Base-by-base conservation (phyloP, 1,139 yeast species). In the Magnusiomyces paraingens region DNA sequence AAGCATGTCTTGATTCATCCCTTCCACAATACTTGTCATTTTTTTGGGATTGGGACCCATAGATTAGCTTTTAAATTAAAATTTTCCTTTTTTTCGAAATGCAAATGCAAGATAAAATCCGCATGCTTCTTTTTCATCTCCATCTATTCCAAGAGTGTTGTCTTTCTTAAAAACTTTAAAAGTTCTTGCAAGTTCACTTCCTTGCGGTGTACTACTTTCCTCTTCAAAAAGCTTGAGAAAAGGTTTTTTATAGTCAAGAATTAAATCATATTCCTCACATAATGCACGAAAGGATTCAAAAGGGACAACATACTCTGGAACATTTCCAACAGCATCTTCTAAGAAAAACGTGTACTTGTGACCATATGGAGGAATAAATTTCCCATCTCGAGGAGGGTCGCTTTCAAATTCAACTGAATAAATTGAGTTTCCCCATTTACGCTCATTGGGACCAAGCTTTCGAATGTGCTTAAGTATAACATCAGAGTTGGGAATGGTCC, bases 251-350 rank as follows among this genome's bases (percentile, higher is more conserved):
- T 82, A 81, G 56, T 84, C 79, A 57, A 94, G 72, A 54, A 82
- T 84, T 62, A 93, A 70, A 22, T 90, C 89, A 67, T 83, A 86
- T 66, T 85, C 91, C 10, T 63, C 63, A 50, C 96, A 94, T 51
- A 90, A 71, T 57, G 84, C 80, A 66, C 95, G 77, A 57, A 93
- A 80, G 0, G 86, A 81, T 64, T 93, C 97, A 71, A 93, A 90
- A 0, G 98, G 99, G 4, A 93, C 97, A n/a, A 93, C 94, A 65
- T 87, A 93, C 66, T 93, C 99, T 0, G 98, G 98, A 8, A 93
- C 97, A 64, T 93, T 84, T 59, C 89, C 97, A 50, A 93, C 94
- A 0, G 99, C 99, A 71, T 93, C 99, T 61, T 84, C 83, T 57
- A 93, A 73, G 72, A 77, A 88, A 66, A 88, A 93, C 52, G 80